Conservation (phyloP, 805 yeast genomes). For the Metschnikowia santaceciliae region DNA sequence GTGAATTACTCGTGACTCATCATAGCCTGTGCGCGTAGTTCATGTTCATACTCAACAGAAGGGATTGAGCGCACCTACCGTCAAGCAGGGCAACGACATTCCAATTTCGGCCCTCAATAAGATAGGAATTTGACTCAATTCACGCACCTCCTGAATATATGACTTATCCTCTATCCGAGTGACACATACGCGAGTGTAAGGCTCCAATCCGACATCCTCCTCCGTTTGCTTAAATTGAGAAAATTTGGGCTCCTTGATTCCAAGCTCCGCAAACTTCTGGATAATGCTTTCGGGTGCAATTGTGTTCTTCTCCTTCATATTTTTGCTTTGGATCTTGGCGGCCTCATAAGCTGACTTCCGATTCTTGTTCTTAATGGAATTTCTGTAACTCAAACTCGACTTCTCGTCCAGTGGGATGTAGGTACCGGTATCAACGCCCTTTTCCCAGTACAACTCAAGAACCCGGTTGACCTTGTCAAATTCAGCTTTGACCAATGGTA, state of each 20-base stretch:
- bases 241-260: conserved; percentile 47
- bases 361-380: conserved; percentile 72
- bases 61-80: conserved; percentile 89
- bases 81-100: conserved; percentile 91
- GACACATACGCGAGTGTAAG: conserved; percentile 54
- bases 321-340: conserved; percentile 52
- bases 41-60: conserved; percentile 39
- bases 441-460: conserved; percentile 88
- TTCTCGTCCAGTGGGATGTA: conserved; percentile 88
- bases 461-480: conserved; percentile 65
- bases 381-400: conserved; percentile 69
- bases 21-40: not conserved
- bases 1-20: not conserved
- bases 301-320: conserved; percentile 25
- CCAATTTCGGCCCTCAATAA: conserved; percentile 88
- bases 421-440: conserved; percentile 87
- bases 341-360: conserved; percentile 70
- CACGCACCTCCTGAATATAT: conserved; percentile 76
- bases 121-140: conserved; percentile 76
- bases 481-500: conserved; percentile 89
- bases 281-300: conserved; percentile 40
- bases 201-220: conserved; percentile 37
- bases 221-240: conserved; percentile 15
- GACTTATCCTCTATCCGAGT: conserved; percentile 59
- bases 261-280: conserved; percentile 47